phyloP scores from a whole-genome alignment of 106 monocot genomes.

The Dendrobium chrysotoxum region DNA sequence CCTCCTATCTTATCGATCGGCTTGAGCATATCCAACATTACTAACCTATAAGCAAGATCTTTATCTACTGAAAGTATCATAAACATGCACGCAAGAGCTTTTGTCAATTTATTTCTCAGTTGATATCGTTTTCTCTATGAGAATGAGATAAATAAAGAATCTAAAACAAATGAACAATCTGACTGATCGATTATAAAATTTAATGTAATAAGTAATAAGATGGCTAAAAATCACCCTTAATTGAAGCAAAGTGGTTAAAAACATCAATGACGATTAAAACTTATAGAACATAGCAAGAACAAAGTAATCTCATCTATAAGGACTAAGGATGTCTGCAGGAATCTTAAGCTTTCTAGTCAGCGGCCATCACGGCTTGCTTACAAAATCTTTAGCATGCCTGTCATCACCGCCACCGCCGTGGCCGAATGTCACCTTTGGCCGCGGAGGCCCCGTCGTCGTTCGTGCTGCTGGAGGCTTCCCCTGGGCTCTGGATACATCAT shows the following conservation, averaged over 20 bases:
- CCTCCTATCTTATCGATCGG: too few relatives aligned
- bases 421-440: conserved; percentile 13
- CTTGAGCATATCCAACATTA: too few relatives aligned
- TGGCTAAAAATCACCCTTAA: too few relatives aligned
- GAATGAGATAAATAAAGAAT: not conserved
- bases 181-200: too few relatives aligned
- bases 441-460: not conserved
- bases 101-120: not conserved
- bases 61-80: too few relatives aligned
- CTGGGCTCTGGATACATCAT: not conserved
- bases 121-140: not conserved
- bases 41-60: not conserved
- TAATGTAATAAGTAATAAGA: too few relatives aligned
- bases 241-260: not conserved
- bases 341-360: conserved; percentile 57
- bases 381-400: conserved; percentile 17
- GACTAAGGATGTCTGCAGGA: conserved; percentile 59
- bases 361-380: conserved; percentile 57
- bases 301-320: conserved; percentile 36
- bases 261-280: not conserved
- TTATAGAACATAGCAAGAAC: not conserved
- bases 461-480: not conserved
- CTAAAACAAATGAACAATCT: too few relatives aligned
- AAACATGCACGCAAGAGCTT: not conserved
- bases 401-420: conserved; percentile 14